Evolutionary conservation across 345 rosid species (phyloP), one percentile per base, ranked within the genome.

Genomic region (Corchorus olitorius): DNA sequence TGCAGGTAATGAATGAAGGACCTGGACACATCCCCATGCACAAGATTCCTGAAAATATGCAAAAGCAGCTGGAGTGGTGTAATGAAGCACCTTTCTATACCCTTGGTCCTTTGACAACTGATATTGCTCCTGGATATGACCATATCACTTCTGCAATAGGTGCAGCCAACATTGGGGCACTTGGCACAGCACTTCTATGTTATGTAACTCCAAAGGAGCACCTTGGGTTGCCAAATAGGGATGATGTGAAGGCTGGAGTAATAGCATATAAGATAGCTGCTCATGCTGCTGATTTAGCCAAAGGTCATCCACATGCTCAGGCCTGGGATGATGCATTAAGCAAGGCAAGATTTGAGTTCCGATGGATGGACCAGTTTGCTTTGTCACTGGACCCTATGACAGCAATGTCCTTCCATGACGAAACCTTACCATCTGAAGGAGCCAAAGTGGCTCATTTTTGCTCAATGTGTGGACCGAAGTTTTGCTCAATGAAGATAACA

Each of bases 401-500:
- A 20, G 99, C 98, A 48, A 91, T 91, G 97, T 90, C 97, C 50
- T 97, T 90, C 91, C 99, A 97, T 81, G 98, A 94, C 70, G 99
- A 97, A 83, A 97, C 97, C 45, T 86, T 97, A 66, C 99, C 99
- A 63, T 84, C 99, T 71, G 98, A 97, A 22, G 98, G 98, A 79
- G 99, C 99, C 60, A 94, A 97, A 86, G 95, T 97, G 63, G 99
- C 99, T 1, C 98, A 94, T 68, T 97, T 97, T 75, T 97, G 99
- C 85, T 97, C 98, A 37, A 92, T 97, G 98, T 97, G 99, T 49
- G 98, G 99, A 43, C 99, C 97, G 6, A 97, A 97, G 61, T 97
- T 97, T 84, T 97, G 99, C 89, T 97, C 99, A 11, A 97, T 97
- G 99, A 97, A 90, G 98, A 97, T 94, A 85, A 97, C 98, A 6